These are phyloP conservation scores for Malus hybrid DNA, from an alignment of 331 rosid genomes.

Conservation along the genomic window DNA sequence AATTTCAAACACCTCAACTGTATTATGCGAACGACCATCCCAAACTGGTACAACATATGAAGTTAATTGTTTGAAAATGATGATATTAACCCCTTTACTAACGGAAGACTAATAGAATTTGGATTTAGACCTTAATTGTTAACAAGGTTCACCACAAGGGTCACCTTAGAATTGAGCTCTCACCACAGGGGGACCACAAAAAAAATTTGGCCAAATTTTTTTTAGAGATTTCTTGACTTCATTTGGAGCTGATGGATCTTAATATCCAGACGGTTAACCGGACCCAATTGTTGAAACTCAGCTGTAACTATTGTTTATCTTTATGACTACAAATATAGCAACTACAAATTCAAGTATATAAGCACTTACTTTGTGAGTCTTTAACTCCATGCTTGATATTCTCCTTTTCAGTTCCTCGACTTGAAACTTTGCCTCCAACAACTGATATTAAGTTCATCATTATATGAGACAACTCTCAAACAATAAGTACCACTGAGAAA, in stretches of 20 bases:
- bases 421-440: slow-evolving; percentile 36
- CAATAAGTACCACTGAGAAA: slow-evolving; percentile 6
- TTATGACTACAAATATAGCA: neutral
- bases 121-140: too few relatives aligned
- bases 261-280: neutral
- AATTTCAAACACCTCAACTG: too few relatives aligned
- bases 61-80: too few relatives aligned
- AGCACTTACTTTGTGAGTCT: slow-evolving; percentile 50
- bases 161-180: too few relatives aligned
- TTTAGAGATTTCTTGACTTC: neutral
- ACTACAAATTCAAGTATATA: neutral
- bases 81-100: too few relatives aligned
- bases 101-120: too few relatives aligned
- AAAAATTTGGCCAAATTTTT: too few relatives aligned
- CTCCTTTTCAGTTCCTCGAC: slow-evolving; percentile 44
- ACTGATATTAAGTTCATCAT: slow-evolving; percentile 29
- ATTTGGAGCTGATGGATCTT: neutral
- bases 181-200: too few relatives aligned
- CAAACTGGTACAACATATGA: too few relatives aligned
- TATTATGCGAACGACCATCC: too few relatives aligned
- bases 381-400: slow-evolving; percentile 47
- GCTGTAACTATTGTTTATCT: neutral
- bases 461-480: neutral
- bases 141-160: too few relatives aligned
- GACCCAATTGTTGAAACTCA: neutral